phyloP scores from a whole-genome alignment of 2,329 filamentous ascomycete genomes.

The Talaromyces pinophilus region DNA sequence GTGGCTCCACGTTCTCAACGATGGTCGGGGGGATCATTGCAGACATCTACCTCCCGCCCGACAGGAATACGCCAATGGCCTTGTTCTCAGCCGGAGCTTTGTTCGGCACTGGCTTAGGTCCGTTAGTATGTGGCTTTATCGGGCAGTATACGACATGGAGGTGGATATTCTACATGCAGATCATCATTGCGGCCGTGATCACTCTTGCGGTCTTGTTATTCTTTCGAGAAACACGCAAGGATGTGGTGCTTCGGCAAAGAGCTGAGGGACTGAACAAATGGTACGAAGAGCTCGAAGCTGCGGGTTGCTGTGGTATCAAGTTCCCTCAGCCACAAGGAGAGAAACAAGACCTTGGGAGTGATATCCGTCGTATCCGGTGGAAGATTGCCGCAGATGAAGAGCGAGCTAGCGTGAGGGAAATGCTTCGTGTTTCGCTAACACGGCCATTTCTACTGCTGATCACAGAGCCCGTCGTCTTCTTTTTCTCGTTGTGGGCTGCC shows the following conservation, averaged over 20 bases:
- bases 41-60: constrained; percentile 71
- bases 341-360: not conserved
- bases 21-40: constrained; percentile 81
- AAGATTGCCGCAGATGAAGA: not conserved
- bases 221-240: constrained; percentile 61
- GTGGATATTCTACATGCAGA: constrained; percentile 47
- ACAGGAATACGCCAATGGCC: constrained; percentile 79
- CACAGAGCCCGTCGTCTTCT: not conserved
- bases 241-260: constrained; percentile 49
- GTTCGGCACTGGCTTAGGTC: constrained; percentile 65
- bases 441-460: not conserved
- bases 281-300: not conserved
- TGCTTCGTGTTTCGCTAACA: not conserved
- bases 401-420: not conserved
- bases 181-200: constrained; percentile 51
- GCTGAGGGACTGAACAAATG: not conserved
- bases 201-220: constrained; percentile 62
- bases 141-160: constrained; percentile 43
- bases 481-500: not conserved
- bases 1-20: constrained; percentile 61
- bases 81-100: constrained; percentile 72
- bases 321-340: not conserved
- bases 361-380: not conserved
- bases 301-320: not conserved
- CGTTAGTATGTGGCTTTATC: constrained; percentile 42